Evolutionary conservation across 2,329 filamentous ascomycete species (phyloP), one percentile per base, ranked within the genome.

Genomic region (Alternaria angustiovoidea): DNA sequence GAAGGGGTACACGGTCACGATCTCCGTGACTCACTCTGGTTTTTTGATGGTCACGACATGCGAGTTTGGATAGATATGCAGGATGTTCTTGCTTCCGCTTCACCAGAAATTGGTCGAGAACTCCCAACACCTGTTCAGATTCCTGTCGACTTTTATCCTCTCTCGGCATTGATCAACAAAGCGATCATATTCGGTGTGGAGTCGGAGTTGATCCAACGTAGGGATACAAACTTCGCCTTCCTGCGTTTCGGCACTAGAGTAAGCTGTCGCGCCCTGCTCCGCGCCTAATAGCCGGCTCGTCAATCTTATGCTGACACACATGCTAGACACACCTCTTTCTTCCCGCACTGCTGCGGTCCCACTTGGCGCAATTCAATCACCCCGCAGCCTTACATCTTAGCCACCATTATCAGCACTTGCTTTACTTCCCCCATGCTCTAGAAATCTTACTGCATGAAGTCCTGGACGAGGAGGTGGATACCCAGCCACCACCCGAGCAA

Each of bases 361-460:
- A 95, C 72, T 83, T 99, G 18, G 85, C 87, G 26, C 86, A 89
- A 61, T 91, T 91, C 75, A 91, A 92, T 73, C 90, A 89, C n/a
- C 84, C 89, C 1, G 91, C 92, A 43, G 95, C 95, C 0, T 85
- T 96, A 44, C 89, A 89, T 59, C 83, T 98, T 14, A 92, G 93
- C 7, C 90, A 92, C 68, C 90, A 94, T 68, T 98, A 97, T 74
- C 89, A 94, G 69, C 85, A 92, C 59, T 84, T 99, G 4, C 90
- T 92, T 52, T 99, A 99, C 76, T 97, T 98, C 74, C 87, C 94
- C 0, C 95, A 99, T 74, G 94, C 92, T 0, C 85, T 99, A 28
- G 95, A 99, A 77, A 88, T 99, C 43, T 84, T 99, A 20, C 84
- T 99, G 12, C 95, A 99, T 75, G 90, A 95, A 65, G 93, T 98